Percentiles rank a stretch among this genome's conserved stretches.
These are phyloP conservation scores for Cornus suecica DNA, from an alignment of 148 eudicot genomes.

Conservation along the genomic window DNA sequence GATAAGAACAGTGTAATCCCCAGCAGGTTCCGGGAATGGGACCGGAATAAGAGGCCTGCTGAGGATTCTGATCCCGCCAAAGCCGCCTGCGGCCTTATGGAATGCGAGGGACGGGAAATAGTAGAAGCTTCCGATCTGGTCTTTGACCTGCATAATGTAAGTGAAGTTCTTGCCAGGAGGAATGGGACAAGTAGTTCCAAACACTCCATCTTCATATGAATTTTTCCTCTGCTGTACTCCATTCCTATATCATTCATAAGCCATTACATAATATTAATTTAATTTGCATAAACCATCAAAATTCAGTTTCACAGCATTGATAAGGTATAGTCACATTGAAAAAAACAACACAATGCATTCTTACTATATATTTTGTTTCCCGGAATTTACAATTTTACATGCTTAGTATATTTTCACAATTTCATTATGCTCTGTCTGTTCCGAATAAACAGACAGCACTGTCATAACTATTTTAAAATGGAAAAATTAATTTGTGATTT, in stretches of 20 bases:
- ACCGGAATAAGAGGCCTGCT: constrained; percentile 73
- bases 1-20: constrained; percentile 57
- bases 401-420: too few relatives aligned
- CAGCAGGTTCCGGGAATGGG: constrained; percentile 67
- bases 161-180: constrained; percentile 82
- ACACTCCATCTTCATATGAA: constrained; percentile 75
- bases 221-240: constrained; percentile 81
- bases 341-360: too few relatives aligned
- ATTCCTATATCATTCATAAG: constrained; percentile 36
- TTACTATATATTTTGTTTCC: too few relatives aligned
- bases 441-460: too few relatives aligned
- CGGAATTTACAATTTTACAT: too few relatives aligned
- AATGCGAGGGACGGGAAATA: constrained; percentile 76
- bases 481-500: too few relatives aligned
- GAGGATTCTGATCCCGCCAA: constrained; percentile 63
- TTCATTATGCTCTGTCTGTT: too few relatives aligned
- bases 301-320: too few relatives aligned
- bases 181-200: constrained; percentile 87
- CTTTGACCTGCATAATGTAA: constrained; percentile 70
- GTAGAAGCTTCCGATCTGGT: constrained; percentile 84
- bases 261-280: not conserved
- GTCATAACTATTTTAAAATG: too few relatives aligned
- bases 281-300: not conserved
- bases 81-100: constrained; percentile 89
- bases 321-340: too few relatives aligned